These are phyloP conservation scores for Apiosordaria backusii DNA, from an alignment of 495 filamentous ascomycete species.

Conservation along the genomic window DNA sequence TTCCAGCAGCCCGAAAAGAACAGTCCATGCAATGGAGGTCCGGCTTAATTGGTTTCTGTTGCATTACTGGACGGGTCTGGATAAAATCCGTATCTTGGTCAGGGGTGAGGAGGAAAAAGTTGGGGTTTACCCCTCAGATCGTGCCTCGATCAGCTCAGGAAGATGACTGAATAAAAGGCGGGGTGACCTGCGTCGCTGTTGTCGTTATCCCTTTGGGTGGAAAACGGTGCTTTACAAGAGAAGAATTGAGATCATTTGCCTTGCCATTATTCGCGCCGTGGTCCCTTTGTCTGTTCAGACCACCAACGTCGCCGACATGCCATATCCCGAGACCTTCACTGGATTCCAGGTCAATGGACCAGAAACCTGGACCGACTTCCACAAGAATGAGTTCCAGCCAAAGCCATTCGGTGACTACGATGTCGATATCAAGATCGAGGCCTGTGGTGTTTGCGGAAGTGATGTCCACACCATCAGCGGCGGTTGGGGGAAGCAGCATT, in stretches of 20 bases:
- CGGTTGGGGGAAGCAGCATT: constrained; percentile 53
- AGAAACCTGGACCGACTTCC: constrained; percentile 50
- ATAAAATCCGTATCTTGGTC: constrained; percentile 8
- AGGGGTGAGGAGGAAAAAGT: constrained; percentile 8
- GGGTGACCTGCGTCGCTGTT: not conserved
- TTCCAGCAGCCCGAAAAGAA: not conserved
- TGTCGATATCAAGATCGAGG: constrained; percentile 53
- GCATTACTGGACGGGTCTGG: constrained; percentile 7
- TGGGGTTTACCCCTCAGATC: constrained; percentile 5
- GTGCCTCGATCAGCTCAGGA: not conserved
- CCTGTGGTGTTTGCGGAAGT: constrained; percentile 56
- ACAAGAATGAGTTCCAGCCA: constrained; percentile 54
- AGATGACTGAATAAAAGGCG: constrained; percentile 11
- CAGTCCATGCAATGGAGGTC: not conserved
- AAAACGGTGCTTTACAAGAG: not conserved
- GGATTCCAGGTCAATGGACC: constrained; percentile 55
- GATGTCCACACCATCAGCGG: constrained; percentile 56
- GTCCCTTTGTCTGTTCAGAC: too few species aligned
- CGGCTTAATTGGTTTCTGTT: constrained; percentile 8
- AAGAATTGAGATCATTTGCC: not conserved
- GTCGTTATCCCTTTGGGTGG: not conserved
- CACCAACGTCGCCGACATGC: constrained; percentile 25
- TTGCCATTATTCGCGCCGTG: not conserved
- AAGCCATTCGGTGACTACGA: constrained; percentile 59
- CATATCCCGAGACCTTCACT: constrained; percentile 41